Evolutionary conservation across 805 yeast genomes (phyloP).

Genomic region (Saturnispora gosingensis): DNA sequence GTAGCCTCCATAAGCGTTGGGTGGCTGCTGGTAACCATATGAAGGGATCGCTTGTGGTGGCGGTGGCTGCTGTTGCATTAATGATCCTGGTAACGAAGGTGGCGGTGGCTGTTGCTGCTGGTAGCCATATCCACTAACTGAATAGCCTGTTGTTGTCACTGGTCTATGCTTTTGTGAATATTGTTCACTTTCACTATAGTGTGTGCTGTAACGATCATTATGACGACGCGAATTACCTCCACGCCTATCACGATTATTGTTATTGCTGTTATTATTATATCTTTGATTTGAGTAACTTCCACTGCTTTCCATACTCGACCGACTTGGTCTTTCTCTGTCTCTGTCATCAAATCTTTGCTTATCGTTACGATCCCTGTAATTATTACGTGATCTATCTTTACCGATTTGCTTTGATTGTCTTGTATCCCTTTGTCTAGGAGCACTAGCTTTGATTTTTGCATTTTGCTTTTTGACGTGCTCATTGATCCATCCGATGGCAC

Average conservation of each 20-base stretch:
- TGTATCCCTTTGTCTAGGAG: constrained; percentile 8
- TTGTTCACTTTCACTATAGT: constrained; percentile 5
- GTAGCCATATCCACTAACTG: not conserved
- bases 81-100: not conserved
- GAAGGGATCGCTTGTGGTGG: constrained; percentile 9
- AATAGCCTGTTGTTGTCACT: not conserved
- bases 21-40: constrained; percentile 3
- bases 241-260: constrained; percentile 4
- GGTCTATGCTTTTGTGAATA: constrained; percentile 7
- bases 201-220: constrained; percentile 6
- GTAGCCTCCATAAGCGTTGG: not conserved
- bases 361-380: constrained; percentile 7
- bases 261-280: constrained; percentile 6
- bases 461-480: constrained; percentile 30
- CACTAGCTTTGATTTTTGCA: constrained; percentile 25
- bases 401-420: constrained; percentile 5
- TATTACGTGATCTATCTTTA: constrained; percentile 3
- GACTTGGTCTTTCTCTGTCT: constrained; percentile 10
- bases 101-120: constrained; percentile 3
- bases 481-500: constrained; percentile 49
- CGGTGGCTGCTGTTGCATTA: constrained; percentile 6
- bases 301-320: not conserved
- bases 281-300: constrained; percentile 3
- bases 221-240: constrained; percentile 16
- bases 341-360: constrained; percentile 8